phyloP scores from a whole-genome alignment of 306 rosid genomes.

The Cicer chorassanicum region DNA sequence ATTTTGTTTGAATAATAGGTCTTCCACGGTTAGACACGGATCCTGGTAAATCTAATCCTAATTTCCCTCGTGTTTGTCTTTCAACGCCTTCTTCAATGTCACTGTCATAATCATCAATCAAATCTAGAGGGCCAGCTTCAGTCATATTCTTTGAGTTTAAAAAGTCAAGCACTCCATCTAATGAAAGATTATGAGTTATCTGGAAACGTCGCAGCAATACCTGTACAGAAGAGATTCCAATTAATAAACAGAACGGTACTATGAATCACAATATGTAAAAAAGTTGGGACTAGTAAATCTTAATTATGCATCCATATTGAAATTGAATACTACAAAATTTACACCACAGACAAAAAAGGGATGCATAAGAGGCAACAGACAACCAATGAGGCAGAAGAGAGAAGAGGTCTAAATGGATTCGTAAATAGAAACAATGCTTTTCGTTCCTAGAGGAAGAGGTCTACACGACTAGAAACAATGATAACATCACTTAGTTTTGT shows the following conservation, averaged over 20 bases:
- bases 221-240: constrained; percentile 55
- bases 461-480: not conserved
- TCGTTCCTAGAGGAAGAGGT: not conserved
- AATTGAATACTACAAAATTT: not conserved
- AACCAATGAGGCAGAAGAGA: constrained; percentile 16
- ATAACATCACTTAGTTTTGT: constrained; percentile 25
- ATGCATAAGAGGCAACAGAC: constrained; percentile 6
- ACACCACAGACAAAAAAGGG: not conserved
- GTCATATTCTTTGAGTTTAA: constrained; percentile 97
- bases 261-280: not conserved
- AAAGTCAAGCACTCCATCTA: constrained; percentile 92
- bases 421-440: not conserved
- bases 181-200: constrained; percentile 87
- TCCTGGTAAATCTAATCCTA: constrained; percentile 84
- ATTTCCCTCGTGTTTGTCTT: constrained; percentile 68
- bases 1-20: constrained; percentile 77
- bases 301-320: constrained; percentile 23
- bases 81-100: constrained; percentile 84
- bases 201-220: constrained; percentile 80
- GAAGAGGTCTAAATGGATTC: not conserved
- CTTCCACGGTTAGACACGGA: constrained; percentile 86
- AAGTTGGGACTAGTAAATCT: constrained; percentile 18
- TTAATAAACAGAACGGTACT: constrained; percentile 25
- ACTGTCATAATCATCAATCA: constrained; percentile 82
- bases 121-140: constrained; percentile 85